phyloP scores from a whole-genome alignment of 139 green algal species.

The Haematococcus sp. region DNA sequence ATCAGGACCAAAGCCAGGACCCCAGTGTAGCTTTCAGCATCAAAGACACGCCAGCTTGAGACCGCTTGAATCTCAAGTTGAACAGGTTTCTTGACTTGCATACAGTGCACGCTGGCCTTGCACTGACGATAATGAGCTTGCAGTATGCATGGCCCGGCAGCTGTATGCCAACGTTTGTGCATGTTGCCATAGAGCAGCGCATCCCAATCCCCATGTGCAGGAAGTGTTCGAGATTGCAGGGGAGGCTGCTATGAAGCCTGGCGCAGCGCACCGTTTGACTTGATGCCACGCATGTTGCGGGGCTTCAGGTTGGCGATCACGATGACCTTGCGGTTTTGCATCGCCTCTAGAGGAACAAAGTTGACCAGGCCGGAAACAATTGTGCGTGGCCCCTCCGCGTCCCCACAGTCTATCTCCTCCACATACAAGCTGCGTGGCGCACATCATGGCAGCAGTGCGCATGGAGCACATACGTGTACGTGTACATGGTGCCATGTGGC shows the following conservation, averaged over 20 bases:
- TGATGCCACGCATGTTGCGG: slow-evolving; percentile 68
- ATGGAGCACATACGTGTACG: not conserved
- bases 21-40: no score
- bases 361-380: slow-evolving; percentile 77
- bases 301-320: slow-evolving; percentile 81
- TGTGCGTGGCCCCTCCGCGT: slow-evolving; percentile 67
- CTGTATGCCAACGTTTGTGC: no score
- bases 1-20: no score
- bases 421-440: slow-evolving; percentile 35
- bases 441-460: not conserved
- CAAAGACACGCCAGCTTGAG: no score
- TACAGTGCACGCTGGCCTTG: no score
- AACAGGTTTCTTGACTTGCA: not conserved
- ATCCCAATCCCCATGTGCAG: no score
- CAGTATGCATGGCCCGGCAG: no score
- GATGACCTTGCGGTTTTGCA: slow-evolving; percentile 60
- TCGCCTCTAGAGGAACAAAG: slow-evolving; percentile 63
- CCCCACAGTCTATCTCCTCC: slow-evolving; percentile 71
- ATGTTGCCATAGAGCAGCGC: no score
- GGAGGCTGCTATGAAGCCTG: no score
- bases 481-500: not conserved
- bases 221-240: no score
- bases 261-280: slow-evolving; percentile 14
- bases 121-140: no score
- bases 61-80: not conserved